Base-by-base conservation (phyloP, 805 yeast genomes). In the Kuraishia ogatae region DNA sequence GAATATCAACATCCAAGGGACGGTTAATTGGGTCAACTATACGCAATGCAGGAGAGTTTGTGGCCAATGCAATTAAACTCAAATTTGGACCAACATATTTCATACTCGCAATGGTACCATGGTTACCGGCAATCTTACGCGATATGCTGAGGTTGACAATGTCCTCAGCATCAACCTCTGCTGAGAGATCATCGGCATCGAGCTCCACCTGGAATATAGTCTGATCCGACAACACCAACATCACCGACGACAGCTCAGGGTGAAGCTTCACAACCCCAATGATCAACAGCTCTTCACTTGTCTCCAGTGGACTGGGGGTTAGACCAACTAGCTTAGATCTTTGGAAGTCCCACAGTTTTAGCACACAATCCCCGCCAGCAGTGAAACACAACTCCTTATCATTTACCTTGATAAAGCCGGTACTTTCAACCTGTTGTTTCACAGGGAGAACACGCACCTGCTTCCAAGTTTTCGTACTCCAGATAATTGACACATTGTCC, bases 51-150 rank as follows among this genome's bases (percentile, higher is more conserved):
- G 97, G 96, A 0, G 98, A 89, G 69, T 94, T 94, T 2, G 98
- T 93, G 1, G 98, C 97, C 60, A 94, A 68, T 3, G 96, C 98
- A 50, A 93, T 67, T 43, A 76, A 71, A 50, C 76, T 66, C 29
- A 73, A 66, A 23, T 74, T 65, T 7, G 89, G 89, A 0, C 94
- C 94, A 35, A 84, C 85, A 64, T 83, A 86, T 60, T 83, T 81
- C 73, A 91, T 78, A 66, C 93, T 98, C 2, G 97, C 96, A 62
- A 94, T 84, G 24, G 94, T 93, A 56, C 97, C 98, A 70, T 93
- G 97, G 68, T 91, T 91, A 61, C 97, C 97, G 0, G 97, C 94
- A 61, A 91, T 76, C 48, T 82, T 77, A 55, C 83, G 74, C 7
- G 68, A 62, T 1, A 79, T 65, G 20, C 78, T 76, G n/a, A 87